phyloP scores from a whole-genome alignment of 2,329 filamentous ascomycete genomes.

The Sclerotinia sclerotiorum region DNA sequence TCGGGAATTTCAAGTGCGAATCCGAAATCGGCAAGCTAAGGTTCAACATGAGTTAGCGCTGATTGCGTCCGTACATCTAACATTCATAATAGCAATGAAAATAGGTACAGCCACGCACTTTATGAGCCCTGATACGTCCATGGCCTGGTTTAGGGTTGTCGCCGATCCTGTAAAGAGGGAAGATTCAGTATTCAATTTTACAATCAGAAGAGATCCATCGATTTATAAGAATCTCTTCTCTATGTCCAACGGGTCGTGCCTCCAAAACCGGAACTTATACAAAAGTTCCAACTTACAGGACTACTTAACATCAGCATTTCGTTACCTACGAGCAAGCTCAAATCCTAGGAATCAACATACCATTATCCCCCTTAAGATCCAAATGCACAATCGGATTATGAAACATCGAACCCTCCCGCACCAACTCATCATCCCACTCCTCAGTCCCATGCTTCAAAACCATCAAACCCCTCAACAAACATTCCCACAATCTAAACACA shows the following conservation, averaged over 20 bases:
- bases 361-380: conserved; percentile 4
- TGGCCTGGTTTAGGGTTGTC: conserved; percentile 7
- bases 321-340: not conserved
- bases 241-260: not conserved
- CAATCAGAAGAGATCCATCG: not conserved
- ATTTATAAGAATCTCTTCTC: not conserved
- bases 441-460: conserved; percentile 15
- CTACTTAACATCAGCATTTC: not conserved
- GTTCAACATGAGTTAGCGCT: not conserved
- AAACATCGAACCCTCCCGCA: not conserved
- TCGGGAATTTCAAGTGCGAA: conserved; percentile 4
- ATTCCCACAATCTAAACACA: conserved; percentile 17
- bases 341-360: not conserved
- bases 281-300: conserved; percentile 10
- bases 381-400: conserved; percentile 6
- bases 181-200: not conserved
- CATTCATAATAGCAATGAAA: not conserved
- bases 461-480: conserved; percentile 14
- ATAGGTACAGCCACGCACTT: not conserved
- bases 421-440: not conserved
- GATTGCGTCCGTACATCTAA: not conserved
- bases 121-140: conserved; percentile 3
- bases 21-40: conserved; percentile 18
- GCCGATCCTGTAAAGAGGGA: not conserved
- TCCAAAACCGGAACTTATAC: not conserved